Conservation (phyloP, 352 stramenopile genomes). For the Phytophthora nicotianae region DNA sequence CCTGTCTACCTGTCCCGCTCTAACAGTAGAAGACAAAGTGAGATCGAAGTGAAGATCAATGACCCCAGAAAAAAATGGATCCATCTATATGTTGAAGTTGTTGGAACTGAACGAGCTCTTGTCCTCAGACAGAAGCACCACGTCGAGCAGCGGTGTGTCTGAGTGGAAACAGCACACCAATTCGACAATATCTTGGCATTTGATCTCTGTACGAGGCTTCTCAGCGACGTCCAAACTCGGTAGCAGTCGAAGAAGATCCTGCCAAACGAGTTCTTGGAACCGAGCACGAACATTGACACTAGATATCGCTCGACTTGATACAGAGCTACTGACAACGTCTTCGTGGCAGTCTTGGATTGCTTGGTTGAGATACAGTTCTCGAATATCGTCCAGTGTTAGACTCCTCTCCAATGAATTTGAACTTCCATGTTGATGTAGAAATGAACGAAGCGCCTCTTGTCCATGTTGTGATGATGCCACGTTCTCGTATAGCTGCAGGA, state of each 20-base stretch:
- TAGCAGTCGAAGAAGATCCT: conserved; percentile 33
- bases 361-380: conserved; percentile 41
- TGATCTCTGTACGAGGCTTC: conserved; percentile 5
- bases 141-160: conserved; percentile 33
- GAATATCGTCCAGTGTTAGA: conserved; percentile 45
- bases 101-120: conserved; percentile 4
- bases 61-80: conserved; percentile 21
- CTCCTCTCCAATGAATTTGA: conserved; percentile 16
- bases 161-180: conserved; percentile 42
- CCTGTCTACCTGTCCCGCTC: conserved; percentile 12
- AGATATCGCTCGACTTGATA: not conserved
- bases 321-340: not conserved
- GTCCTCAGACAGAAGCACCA: conserved; percentile 4
- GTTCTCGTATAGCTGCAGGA: conserved; percentile 35
- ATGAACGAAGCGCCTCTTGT: conserved; percentile 14
- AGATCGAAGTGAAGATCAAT: conserved; percentile 39
- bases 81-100: conserved; percentile 25
- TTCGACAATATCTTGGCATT: conserved; percentile 29
- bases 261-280: conserved; percentile 47
- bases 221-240: conserved; percentile 4
- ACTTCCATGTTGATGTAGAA: conserved; percentile 32
- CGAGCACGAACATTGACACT: conserved; percentile 8
- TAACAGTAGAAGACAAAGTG: conserved; percentile 18
- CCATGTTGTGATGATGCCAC: conserved; percentile 16
- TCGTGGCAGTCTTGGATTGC: conserved; percentile 11